Evolutionary conservation across 257 asterid genomes (phyloP), one percentile per base, ranked within the genome.

Genomic region (Ehretia macrophylla): DNA sequence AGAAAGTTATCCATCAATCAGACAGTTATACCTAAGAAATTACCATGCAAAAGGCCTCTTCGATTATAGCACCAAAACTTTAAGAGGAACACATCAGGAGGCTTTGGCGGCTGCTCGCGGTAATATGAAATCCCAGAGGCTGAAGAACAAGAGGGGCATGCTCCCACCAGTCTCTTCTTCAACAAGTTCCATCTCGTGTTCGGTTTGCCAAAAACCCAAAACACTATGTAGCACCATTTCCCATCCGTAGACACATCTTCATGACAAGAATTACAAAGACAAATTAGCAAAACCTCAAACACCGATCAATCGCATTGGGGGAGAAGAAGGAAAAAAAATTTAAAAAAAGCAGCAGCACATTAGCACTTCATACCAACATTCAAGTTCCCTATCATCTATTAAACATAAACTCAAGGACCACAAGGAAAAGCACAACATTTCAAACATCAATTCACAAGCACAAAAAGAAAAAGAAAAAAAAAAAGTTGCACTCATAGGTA

Each of bases 221-320:
- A 77, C 73, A 90, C 91, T 68, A 90, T 42, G 78, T 90, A 90
- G 81, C 98, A 90, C 98, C 96, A 90, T 71, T 81, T 85, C 38
- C 98, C 98, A 60, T 90, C 98, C 0, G 96, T 90, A 5, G 92
- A 80, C n/a, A 85, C 87, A 82, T 90, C 97, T 90, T 61, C 77
- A 77, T 9, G 42, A 32, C 54, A 52, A 35, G 58, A 51, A 58
- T 14, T 21, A 14, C 38, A 56, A 60, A 10, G 8, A 58, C 20
- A 32, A 42, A 10, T 42, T 14, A 42, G 47, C 47, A 42, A 42
- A 42, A 42, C 8, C 32, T 35, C 51, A 27, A 27, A 27, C 35
- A 27, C 35, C 6, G 4, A 3, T 27, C 35, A 27, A 27, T 27
- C 3, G 35, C 35, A 27, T 27, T 6, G 6, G n/a, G n/a, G n/a